Evolutionary conservation across 257 asterid genomes (phyloP).

Genomic region (Scutellaria baicalensis): DNA sequence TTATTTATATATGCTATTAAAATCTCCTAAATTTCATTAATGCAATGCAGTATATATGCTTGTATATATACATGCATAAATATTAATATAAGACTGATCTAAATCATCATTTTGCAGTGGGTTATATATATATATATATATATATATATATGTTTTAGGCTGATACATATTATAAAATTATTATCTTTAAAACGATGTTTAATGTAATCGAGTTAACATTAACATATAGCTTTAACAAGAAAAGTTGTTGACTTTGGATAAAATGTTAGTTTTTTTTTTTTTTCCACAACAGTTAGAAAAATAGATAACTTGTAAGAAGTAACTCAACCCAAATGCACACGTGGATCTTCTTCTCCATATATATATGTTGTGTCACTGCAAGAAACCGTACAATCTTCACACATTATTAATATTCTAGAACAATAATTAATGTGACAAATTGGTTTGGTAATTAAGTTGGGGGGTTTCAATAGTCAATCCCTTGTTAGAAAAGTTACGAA

Average conservation of each 20-base stretch:
- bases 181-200: no score
- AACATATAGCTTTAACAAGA: slow-evolving; percentile 23
- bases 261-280: background rate
- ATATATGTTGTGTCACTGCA: slow-evolving; percentile 13
- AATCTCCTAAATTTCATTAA: no score
- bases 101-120: no score
- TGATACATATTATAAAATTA: no score
- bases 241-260: slow-evolving; percentile 23
- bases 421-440: slow-evolving; percentile 15
- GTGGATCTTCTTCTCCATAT: background rate
- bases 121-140: no score
- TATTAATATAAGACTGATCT: no score
- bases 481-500: slow-evolving; percentile 51
- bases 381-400: slow-evolving; percentile 2
- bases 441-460: slow-evolving; percentile 16
- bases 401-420: slow-evolving; percentile 18
- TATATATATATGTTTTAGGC: no score
- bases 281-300: slow-evolving; percentile 22
- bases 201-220: background rate
- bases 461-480: slow-evolving; percentile 37
- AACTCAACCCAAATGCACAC: slow-evolving; percentile 14
- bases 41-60: no score
- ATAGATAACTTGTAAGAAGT: slow-evolving; percentile 28
- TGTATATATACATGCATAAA: no score
- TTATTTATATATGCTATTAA: no score